A percentile compares a stretch with the other conserved stretches of the same genome.
Conservation (phyloP, 2,329 filamentous ascomycete genomes). For the Nemania diffusa region DNA sequence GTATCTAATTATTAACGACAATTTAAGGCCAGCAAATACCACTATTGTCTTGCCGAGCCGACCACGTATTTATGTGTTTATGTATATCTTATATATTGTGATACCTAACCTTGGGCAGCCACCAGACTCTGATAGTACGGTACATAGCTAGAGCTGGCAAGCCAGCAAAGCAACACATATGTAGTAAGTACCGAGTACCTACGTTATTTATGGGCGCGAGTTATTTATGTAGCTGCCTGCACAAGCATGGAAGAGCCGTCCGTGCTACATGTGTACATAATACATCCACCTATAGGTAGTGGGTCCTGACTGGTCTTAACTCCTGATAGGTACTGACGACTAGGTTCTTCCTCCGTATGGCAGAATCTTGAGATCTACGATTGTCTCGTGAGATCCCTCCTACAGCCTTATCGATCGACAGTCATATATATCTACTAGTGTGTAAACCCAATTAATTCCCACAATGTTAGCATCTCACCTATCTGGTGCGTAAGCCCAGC, state of each 20-base stretch:
- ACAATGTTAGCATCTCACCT: neutral
- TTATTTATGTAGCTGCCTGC: neutral
- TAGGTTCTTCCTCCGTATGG: neutral
- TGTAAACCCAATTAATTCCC: neutral
- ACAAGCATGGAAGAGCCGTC: no score
- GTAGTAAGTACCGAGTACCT: neutral
- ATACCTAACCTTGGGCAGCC: no score
- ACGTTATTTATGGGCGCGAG: neutral
- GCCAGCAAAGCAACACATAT: neutral
- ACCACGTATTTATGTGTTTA: no score
- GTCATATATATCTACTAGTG: neutral
- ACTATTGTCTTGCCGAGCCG: no score
- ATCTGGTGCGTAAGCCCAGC: neutral
- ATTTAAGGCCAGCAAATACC: no score
- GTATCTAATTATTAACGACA: neutral
- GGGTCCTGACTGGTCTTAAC: neutral
- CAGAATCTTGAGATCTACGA: neutral
- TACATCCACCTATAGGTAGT: neutral
- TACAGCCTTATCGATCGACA: neutral
- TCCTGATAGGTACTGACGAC: neutral
- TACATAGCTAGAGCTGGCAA: neutral
- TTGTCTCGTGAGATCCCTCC: neutral
- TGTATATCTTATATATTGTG: no score
- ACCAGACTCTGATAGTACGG: no score
- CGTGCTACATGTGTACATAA: no score